A percentile compares a stretch with the other conserved stretches of the same genome.
Conservation (phyloP, 2,329 filamentous ascomycete species). For the Cordyceps cateniannulata region DNA sequence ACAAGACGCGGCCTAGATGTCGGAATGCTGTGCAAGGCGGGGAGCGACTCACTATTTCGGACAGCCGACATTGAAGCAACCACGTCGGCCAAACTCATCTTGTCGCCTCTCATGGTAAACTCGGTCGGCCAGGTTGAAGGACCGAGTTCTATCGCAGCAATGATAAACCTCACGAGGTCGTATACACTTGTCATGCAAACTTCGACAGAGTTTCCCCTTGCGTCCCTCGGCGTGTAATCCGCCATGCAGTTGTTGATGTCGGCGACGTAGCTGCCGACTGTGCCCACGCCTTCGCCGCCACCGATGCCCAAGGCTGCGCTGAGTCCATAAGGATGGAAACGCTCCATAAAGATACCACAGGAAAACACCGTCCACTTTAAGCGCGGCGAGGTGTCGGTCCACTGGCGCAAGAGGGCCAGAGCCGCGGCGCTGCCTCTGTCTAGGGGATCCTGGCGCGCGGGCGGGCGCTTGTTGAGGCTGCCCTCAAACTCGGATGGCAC, state of each 20-base stretch:
- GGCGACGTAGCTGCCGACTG: conserved; percentile 60
- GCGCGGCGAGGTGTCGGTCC: conserved; percentile 32
- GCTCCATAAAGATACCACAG: conserved; percentile 70
- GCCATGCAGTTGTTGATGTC: conserved; percentile 53
- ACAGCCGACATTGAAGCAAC: conserved; percentile 42
- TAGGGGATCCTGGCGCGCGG: conserved; percentile 44
- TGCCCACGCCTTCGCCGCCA: conserved; percentile 51
- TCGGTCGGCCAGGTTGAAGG: conserved; percentile 59
- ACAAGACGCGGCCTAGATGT: no score
- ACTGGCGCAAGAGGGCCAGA: conserved; percentile 49
- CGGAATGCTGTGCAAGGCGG: no score
- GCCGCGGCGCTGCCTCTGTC: conserved; percentile 55
- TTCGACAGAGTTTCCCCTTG: conserved; percentile 41
- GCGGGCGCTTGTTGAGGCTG: conserved; percentile 45
- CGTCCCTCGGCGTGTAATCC: conserved; percentile 52
- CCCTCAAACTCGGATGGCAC: conserved; percentile 74
- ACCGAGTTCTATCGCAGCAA: conserved; percentile 59
- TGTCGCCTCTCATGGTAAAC: conserved; percentile 62
- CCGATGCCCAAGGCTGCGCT: conserved; percentile 35
- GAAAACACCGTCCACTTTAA: conserved; percentile 67
- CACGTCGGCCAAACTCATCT: conserved; percentile 54
- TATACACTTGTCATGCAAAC: conserved; percentile 63
- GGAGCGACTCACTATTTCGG: conserved; percentile 43
- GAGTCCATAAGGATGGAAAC: conserved; percentile 64
- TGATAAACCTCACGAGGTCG: conserved; percentile 66